Conservation (phyloP, 176 grass and related monocot genomes). For the Calamus simplicifolius region DNA sequence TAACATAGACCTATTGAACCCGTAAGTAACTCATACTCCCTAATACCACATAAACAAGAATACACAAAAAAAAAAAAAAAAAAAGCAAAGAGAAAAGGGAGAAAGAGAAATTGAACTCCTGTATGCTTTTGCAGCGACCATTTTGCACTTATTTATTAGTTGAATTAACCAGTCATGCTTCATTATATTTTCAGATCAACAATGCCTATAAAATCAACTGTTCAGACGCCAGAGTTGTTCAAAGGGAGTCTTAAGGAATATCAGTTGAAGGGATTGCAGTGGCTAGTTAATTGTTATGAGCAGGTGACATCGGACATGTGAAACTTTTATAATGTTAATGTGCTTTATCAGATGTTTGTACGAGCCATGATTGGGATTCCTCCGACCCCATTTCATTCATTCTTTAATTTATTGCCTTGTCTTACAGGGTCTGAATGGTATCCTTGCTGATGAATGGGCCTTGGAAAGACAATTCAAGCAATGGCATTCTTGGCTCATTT, state of each 20-base stretch:
- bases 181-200: constrained; percentile 70
- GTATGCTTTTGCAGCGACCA: too few relatives aligned
- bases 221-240: constrained; percentile 89
- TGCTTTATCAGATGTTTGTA: too few relatives aligned
- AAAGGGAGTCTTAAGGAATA: constrained; percentile 97
- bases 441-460: constrained; percentile 99
- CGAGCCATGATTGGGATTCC: too few relatives aligned
- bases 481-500: constrained; percentile 99
- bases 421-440: constrained; percentile 90
- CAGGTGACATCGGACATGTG: constrained; percentile 40
- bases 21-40: constrained; percentile 48
- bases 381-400: too few relatives aligned
- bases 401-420: too few relatives aligned
- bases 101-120: too few relatives aligned
- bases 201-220: constrained; percentile 90
- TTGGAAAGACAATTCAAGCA: constrained; percentile 97
- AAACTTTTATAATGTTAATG: too few relatives aligned
- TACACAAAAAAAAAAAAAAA: not conserved
- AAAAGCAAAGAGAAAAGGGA: too few relatives aligned
- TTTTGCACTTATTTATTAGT: too few relatives aligned
- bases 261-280: constrained; percentile 94
- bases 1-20: constrained; percentile 90
- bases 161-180: too few relatives aligned
- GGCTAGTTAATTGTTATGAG: constrained; percentile 99
- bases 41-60: constrained; percentile 1